Conservation (phyloP, 306 rosid genomes). For the Lathyrus aphaca region DNA sequence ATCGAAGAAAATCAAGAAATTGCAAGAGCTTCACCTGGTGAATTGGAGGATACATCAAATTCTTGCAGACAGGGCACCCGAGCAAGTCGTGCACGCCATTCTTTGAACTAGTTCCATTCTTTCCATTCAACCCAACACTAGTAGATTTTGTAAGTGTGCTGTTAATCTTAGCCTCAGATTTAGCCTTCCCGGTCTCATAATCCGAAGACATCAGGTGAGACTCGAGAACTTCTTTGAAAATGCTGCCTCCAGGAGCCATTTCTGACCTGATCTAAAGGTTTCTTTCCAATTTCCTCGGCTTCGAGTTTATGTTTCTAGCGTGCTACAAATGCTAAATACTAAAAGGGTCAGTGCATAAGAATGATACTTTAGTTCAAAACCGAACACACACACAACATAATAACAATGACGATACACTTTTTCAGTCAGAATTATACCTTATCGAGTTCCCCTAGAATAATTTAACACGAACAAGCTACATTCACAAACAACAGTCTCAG, state of each 20-base stretch:
- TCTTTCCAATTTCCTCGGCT: constrained; percentile 40
- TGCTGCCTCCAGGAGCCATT: constrained; percentile 76
- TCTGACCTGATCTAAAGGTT: constrained; percentile 42
- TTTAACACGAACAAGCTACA: constrained; percentile 26
- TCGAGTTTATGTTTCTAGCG: constrained; percentile 28
- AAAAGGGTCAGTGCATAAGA: constrained; percentile 31
- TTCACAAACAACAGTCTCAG: constrained; percentile 14
- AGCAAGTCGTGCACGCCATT: constrained; percentile 86
- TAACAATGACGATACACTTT: neutral
- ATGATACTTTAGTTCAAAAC: constrained; percentile 8
- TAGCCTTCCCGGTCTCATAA: constrained; percentile 58
- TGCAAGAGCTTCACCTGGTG: constrained; percentile 67
- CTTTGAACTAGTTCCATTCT: constrained; percentile 61
- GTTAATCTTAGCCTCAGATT: constrained; percentile 57
- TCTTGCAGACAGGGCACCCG: constrained; percentile 83
- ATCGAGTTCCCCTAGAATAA: constrained; percentile 11
- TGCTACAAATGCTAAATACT: constrained; percentile 44
- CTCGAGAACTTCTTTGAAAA: constrained; percentile 71
- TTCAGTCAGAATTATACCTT: constrained; percentile 23
- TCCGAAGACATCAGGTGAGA: constrained; percentile 57
- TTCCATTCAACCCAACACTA: constrained; percentile 53
- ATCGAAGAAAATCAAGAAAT: neutral
- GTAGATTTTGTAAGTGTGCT: constrained; percentile 48
- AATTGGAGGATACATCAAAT: constrained; percentile 93
- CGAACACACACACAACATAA: neutral